phyloP scores from a whole-genome alignment of 345 rosid genomes.

The Heritiera fomes region DNA sequence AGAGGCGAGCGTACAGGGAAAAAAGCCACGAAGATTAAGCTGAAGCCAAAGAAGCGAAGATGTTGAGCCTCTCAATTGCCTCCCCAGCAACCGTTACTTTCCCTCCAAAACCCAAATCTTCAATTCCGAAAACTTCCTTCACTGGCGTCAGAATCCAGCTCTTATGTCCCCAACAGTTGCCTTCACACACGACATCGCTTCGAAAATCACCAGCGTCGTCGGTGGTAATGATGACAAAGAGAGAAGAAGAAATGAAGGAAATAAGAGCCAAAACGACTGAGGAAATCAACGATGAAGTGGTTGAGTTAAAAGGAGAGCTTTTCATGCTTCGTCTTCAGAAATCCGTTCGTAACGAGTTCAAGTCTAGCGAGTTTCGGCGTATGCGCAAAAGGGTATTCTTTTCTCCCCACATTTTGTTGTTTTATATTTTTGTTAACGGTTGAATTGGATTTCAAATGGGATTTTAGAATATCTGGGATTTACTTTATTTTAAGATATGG shows the following conservation, averaged over 20 bases:
- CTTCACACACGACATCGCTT: constrained; percentile 27
- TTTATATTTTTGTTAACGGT: background rate
- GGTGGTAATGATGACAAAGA: constrained; percentile 81
- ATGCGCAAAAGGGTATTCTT: constrained; percentile 79
- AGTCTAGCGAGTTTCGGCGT: constrained; percentile 79
- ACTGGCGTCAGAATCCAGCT: constrained; percentile 53
- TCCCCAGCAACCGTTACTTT: constrained; percentile 42
- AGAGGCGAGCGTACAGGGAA: background rate
- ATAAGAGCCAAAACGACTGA: constrained; percentile 70
- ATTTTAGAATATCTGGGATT: background rate
- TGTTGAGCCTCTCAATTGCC: constrained; percentile 60
- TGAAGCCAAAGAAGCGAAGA: constrained; percentile 20
- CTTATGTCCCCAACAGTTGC: constrained; percentile 26
- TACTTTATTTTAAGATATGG: background rate
- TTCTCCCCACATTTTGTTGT: background rate
- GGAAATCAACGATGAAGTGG: constrained; percentile 77
- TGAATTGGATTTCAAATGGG: background rate
- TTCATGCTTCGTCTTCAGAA: constrained; percentile 87
- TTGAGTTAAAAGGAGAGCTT: constrained; percentile 92
- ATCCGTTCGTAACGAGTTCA: constrained; percentile 86
- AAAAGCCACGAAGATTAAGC: background rate
- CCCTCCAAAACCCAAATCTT: constrained; percentile 37
- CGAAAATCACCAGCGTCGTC: constrained; percentile 27
- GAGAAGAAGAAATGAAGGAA: constrained; percentile 73
- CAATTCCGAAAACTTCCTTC: constrained; percentile 46